phyloP scores from a whole-genome alignment of 768 basidiomycete genomes.

The Podaxis sp. region DNA sequence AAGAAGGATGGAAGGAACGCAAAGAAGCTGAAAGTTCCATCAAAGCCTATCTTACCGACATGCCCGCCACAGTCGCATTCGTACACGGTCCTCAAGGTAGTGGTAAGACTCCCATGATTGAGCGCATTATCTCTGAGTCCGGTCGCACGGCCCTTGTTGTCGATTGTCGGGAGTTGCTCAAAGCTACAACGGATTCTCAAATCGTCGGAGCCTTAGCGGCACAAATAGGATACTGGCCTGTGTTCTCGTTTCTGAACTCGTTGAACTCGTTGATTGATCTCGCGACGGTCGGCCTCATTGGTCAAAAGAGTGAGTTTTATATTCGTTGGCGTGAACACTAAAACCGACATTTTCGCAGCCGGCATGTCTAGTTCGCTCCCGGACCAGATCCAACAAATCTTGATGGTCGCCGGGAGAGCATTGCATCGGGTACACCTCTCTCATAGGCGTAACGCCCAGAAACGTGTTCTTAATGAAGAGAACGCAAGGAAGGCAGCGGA shows the following conservation, averaged over 20 bases:
- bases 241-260: conserved; percentile 82
- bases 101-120: conserved; percentile 65
- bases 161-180: conserved; percentile 75
- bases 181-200: conserved; percentile 62
- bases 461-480: conserved; percentile 31
- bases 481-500: conserved; percentile 33
- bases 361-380: conserved; percentile 76
- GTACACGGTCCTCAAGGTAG: conserved; percentile 83
- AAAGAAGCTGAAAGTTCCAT: conserved; percentile 68
- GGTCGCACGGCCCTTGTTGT: conserved; percentile 68
- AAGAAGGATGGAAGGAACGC: conserved; percentile 80
- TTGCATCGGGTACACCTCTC: conserved; percentile 60
- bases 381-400: conserved; percentile 81
- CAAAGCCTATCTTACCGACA: conserved; percentile 68
- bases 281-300: conserved; percentile 91
- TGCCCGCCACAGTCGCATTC: conserved; percentile 73
- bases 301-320: conserved; percentile 69
- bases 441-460: conserved; percentile 36
- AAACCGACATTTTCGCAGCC: conserved; percentile 38
- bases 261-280: conserved; percentile 83
- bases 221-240: conserved; percentile 87
- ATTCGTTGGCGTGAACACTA: neutral
- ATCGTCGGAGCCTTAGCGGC: conserved; percentile 65
- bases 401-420: conserved; percentile 71
- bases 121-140: conserved; percentile 44